phyloP scores from a whole-genome alignment of 2,329 filamentous ascomycete species.

The Fusarium circinatum region DNA sequence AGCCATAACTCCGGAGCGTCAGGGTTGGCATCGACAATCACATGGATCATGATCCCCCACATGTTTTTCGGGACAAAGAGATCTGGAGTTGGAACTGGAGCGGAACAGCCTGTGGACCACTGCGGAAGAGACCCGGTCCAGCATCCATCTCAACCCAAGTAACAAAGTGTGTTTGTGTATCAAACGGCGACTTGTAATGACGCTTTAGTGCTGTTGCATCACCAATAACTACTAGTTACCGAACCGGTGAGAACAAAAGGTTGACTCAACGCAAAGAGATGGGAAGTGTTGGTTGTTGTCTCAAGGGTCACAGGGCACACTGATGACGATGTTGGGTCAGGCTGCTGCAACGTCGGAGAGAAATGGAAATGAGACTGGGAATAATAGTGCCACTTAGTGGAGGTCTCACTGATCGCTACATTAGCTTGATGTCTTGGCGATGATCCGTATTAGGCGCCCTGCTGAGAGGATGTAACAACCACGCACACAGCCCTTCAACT shows the following conservation, averaged over 20 bases:
- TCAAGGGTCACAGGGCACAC: conserved; percentile 8
- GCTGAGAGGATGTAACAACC: conserved; percentile 13
- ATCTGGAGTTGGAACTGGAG: not conserved
- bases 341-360: conserved; percentile 19
- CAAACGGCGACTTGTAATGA: conserved; percentile 20
- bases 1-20: not conserved
- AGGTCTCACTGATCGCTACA: conserved; percentile 4
- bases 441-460: conserved; percentile 20
- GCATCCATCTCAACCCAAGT: not conserved
- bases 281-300: conserved; percentile 9
- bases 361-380: conserved; percentile 35
- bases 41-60: conserved; percentile 35
- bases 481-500: not conserved
- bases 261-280: not conserved
- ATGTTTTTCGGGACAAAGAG: conserved; percentile 26
- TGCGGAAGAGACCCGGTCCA: conserved; percentile 9
- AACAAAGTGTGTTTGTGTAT: not conserved
- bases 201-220: not conserved
- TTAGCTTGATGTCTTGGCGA: conserved; percentile 17
- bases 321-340: conserved; percentile 7
- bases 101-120: conserved; percentile 12
- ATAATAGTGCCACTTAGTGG: conserved; percentile 23
- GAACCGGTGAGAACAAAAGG: conserved; percentile 1
- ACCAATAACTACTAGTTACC: not conserved
- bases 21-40: conserved; percentile 32